These are phyloP conservation scores for Aspergillus latus DNA, from an alignment of 2,329 filamentous ascomycete genomes.

Conservation along the genomic window DNA sequence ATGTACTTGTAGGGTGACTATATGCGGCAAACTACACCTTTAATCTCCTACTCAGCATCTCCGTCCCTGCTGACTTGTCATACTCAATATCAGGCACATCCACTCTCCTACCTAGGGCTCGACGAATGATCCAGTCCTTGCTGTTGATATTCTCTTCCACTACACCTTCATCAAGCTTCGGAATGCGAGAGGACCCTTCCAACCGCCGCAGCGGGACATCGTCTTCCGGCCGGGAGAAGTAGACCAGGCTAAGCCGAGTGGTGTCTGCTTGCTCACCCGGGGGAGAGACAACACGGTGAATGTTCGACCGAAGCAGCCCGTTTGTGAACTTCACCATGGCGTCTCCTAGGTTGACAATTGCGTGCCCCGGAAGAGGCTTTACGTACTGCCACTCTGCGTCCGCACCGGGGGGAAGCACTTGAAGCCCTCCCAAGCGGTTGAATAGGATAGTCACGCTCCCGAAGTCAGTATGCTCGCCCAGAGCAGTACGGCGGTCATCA, in stretches of 20 bases:
- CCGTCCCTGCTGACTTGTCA: conserved; percentile 36
- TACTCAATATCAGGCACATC: conserved; percentile 31
- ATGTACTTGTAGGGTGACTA: not conserved
- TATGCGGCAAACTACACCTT: conserved; percentile 18
- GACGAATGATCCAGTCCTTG: conserved; percentile 45
- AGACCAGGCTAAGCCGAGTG: conserved; percentile 55
- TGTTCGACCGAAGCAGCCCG: conserved; percentile 41
- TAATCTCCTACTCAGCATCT: conserved; percentile 36
- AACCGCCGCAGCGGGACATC: conserved; percentile 46
- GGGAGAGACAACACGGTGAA: conserved; percentile 53
- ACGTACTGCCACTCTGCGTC: conserved; percentile 54
- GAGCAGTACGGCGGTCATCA: conserved; percentile 43
- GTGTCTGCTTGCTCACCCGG: conserved; percentile 48
- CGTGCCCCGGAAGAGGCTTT: conserved; percentile 50
- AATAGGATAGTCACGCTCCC: conserved; percentile 58
- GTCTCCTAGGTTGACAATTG: conserved; percentile 47
- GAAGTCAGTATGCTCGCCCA: conserved; percentile 59
- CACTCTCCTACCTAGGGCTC: conserved; percentile 37
- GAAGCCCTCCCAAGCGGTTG: conserved; percentile 57
- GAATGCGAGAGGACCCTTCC: conserved; percentile 37
- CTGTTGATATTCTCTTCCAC: conserved; percentile 40
- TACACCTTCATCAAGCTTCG: conserved; percentile 30
- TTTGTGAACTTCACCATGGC: conserved; percentile 48
- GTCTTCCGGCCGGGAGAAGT: conserved; percentile 55
- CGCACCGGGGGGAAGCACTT: conserved; percentile 48